Conservation (phyloP, 2,329 filamentous ascomycete genomes). For the Blastomyces percursus region DNA sequence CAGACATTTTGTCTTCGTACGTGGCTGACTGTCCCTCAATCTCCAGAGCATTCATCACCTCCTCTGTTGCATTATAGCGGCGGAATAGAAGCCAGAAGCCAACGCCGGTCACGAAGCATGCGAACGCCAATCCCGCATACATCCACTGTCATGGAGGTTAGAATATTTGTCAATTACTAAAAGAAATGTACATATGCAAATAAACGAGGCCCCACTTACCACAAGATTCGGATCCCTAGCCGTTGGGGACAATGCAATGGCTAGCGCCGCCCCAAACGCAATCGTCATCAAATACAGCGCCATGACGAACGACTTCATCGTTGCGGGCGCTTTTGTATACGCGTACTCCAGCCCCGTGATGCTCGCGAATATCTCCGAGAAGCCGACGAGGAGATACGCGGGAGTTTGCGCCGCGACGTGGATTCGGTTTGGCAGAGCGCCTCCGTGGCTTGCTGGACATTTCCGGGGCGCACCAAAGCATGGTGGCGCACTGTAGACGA, state of each 20-base stretch:
- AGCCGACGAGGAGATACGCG: conserved; percentile 35
- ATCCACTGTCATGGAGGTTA: conserved; percentile 39
- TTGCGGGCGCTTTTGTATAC: conserved; percentile 61
- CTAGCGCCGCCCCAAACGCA: conserved; percentile 48
- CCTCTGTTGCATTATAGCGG: conserved; percentile 39
- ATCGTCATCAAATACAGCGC: conserved; percentile 48
- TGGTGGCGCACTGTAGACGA: conserved; percentile 44
- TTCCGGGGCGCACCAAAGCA: conserved; percentile 38
- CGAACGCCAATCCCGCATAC: conserved; percentile 46
- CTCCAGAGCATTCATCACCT: conserved; percentile 41
- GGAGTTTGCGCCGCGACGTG: conserved; percentile 37
- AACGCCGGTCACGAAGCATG: conserved; percentile 40
- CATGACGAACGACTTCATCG: conserved; percentile 54
- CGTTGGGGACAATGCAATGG: conserved; percentile 50
- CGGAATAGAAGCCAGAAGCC: conserved; percentile 45
- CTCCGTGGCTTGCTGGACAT: conserved; percentile 24
- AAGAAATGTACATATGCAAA: neutral
- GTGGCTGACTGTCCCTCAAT: neutral
- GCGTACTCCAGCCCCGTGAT: conserved; percentile 62
- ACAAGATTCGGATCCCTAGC: conserved; percentile 54
- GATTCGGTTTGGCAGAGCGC: conserved; percentile 29
- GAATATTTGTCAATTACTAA: neutral
- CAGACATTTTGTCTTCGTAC: conserved; percentile 10
- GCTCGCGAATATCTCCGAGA: conserved; percentile 50
- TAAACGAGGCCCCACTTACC: conserved; percentile 8